Percentiles rank a stretch among this genome's conserved stretches.
Evolutionary conservation across 192 early-diverging fungal species (phyloP).

Genomic region (Coemansia umbellata): DNA sequence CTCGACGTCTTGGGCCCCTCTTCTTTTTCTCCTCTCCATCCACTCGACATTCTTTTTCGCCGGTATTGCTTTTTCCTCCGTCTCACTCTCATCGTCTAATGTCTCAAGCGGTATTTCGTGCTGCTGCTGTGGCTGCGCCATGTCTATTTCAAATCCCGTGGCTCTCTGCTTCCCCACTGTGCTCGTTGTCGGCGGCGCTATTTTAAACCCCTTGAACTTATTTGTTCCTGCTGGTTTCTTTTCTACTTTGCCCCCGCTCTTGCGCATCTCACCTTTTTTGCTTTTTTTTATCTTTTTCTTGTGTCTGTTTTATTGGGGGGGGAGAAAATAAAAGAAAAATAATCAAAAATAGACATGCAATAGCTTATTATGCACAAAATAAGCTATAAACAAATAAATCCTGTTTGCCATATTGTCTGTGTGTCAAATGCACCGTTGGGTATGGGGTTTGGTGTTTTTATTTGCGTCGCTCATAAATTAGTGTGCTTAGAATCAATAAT

Average conservation of each 20-base stretch:
- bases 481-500: too few species aligned
- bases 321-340: not conserved
- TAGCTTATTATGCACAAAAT: too few species aligned
- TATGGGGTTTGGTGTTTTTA: too few species aligned
- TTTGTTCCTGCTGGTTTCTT: too few species aligned
- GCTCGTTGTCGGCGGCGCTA: not conserved
- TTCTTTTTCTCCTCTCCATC: constrained; percentile 10
- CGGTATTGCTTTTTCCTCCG: constrained; percentile 4
- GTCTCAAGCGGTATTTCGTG: constrained; percentile 9
- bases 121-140: constrained; percentile 4
- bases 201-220: not conserved
- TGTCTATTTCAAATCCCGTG: not conserved
- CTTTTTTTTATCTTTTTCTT: too few species aligned
- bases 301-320: too few species aligned
- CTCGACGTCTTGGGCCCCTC: not conserved
- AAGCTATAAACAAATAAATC: too few species aligned
- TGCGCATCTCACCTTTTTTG: constrained; percentile 43
- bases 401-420: too few species aligned
- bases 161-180: not conserved
- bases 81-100: constrained; percentile 7
- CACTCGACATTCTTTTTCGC: constrained; percentile 19
- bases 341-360: not conserved
- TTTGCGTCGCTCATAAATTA: too few species aligned
- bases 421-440: too few species aligned
- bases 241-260: constrained; percentile 51